Base-by-base conservation (phyloP, 495 filamentous ascomycete genomes). In the Penicillium diatomitis region DNA sequence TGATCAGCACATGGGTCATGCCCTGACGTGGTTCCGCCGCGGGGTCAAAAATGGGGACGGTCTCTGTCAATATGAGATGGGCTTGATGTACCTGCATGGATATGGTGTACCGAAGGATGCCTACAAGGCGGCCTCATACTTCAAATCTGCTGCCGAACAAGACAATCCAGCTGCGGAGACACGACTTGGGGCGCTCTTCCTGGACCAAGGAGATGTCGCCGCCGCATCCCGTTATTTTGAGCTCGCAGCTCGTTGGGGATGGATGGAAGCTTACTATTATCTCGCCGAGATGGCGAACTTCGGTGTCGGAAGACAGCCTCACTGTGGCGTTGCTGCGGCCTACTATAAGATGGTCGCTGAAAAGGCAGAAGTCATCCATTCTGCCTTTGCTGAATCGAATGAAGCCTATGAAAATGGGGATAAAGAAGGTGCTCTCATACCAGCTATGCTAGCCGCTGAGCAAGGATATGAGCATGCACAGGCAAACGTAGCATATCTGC, bases 321-420 rank as follows among this genome's bases (percentile, higher is more conserved):
- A 85, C 35, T 99, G 92, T 61, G 77, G 71, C 27, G 69, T 88
- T 44, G 92, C 94, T 8, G 80, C 89, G 28, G 78, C 79, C 10
- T 96, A 94, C 61, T 99, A 96, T 72, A 99, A 99, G 72, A 85
- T 82, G 56, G 91, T 97, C 3, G 84, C 89, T 3, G 92, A 99
- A 64, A 88, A 84, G 47, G 87, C 87, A 6, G 94, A 97, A 64
- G 72, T 77, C 3, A 73, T 96, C 8, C 84, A 95, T 36, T 89
- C 88, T 2, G 85, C 89, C 4, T 88, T 96, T 66, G 69, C 72
- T 6, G 91, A 96, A 64, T 86, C 94, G 2, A 96, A 96, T 54
- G 67, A 76, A 32, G 91, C 90, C 0, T 95, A 85, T 61, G 83
- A 90, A 40, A 74, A 79, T 28, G 89, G 89, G n/a, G 86, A 96